Percentiles rank a stretch among this genome's conserved stretches.
Evolutionary conservation across 208 protist genomes (phyloP).

Genomic region (Leishmania tarentolae): DNA sequence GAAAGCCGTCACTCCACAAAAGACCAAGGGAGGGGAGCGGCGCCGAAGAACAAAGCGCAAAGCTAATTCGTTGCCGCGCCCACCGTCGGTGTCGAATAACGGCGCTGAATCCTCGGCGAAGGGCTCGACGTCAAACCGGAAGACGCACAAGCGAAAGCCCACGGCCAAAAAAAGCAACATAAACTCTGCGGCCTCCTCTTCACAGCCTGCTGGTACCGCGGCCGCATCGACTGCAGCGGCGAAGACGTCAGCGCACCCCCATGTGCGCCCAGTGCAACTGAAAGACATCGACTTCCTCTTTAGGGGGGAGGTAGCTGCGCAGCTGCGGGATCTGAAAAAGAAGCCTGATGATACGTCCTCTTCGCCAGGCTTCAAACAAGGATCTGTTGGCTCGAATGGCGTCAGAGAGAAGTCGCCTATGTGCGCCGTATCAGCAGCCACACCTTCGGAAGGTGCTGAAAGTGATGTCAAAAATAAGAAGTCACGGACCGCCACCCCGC

Average conservation of each 20-base stretch:
- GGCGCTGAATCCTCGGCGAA: neutral
- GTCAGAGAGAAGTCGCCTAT: neutral
- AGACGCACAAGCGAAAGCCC: neutral
- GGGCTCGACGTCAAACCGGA: neutral
- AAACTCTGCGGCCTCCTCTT: neutral
- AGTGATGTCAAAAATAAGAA: neutral
- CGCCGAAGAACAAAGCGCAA: constrained; percentile 22
- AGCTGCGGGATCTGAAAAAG: constrained; percentile 25
- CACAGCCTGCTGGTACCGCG: neutral
- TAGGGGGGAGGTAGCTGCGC: constrained; percentile 31
- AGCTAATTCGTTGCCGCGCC: constrained; percentile 21
- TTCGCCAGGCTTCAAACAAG: neutral
- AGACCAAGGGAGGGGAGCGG: constrained; percentile 14
- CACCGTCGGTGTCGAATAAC: constrained; percentile 8
- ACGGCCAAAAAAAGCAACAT: neutral
- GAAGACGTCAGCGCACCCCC: neutral
- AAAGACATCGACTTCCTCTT: constrained; percentile 55
- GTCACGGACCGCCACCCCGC: neutral
- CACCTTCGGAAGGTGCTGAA: neutral
- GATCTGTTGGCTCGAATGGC: neutral
- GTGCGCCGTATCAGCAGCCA: neutral
- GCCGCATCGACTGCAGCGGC: too few species aligned
- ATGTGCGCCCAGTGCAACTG: constrained; percentile 1
- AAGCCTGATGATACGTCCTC: neutral
- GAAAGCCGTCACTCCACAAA: constrained; percentile 3